Base-by-base conservation (phyloP, 441 rosid genomes). In the Gossypium schwendimanii region DNA sequence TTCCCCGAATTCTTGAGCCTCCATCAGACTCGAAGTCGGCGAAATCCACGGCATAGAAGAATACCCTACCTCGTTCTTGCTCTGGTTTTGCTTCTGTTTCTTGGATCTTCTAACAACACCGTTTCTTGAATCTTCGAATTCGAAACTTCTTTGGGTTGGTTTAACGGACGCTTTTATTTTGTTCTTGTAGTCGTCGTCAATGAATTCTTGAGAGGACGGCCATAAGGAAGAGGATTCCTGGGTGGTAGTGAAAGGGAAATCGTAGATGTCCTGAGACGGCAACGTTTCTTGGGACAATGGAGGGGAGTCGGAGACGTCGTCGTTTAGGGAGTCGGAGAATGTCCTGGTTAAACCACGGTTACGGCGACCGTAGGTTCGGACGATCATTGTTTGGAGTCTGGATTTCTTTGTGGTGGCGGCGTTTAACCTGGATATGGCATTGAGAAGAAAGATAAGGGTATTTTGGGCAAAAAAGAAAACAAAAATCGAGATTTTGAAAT, bases 1-100 rank as follows among this genome's bases (percentile, higher is more conserved):
- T 86, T 93, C 98, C 15, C 99, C 98, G 21, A 83, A 90, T 82
- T 96, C 98, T 87, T 96, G 99, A 4, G 98, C 89, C 86, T 96
- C 98, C 85, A 93, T 91, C 81, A 96, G 79, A 65, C 97, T 91
- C 62, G 98, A 82, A 55, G 89, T 86, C 21, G 74, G 59, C 44
- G 83, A 72, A 69, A 75, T 69, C 76, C 74, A 80, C 14, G 82
- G 70, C 81, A 69, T 61, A 57, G 83, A 58, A 76, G 72, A 53
- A 69, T 31, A 53, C 10, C 50, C 31, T 18, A 68, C 45, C 68
- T 77, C 73, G 39, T 78, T 67, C 60, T 74, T 47, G 36, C 63
- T 61, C 45, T 66, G 64, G 50, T 50, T 68, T 36, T 79, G 84
- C 78, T 81, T 87, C 59, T 67, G 76, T 78, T 82, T 82, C 80